A percentile compares a stretch with the other conserved stretches of the same genome.
phyloP scores from a whole-genome alignment of 306 rosid genomes.

The Lithocarpus polystachyus region DNA sequence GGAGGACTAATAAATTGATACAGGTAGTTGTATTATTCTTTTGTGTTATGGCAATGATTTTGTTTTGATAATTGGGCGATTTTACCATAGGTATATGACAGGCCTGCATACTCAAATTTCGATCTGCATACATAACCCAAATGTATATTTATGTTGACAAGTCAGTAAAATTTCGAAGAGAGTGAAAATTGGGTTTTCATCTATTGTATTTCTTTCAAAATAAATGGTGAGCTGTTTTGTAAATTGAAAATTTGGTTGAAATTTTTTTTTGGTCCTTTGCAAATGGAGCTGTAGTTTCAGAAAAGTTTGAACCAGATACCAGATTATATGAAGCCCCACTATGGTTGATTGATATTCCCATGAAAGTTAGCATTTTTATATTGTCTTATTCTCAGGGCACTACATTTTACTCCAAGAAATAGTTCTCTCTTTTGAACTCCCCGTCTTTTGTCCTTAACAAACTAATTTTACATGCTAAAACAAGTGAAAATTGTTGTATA shows the following conservation, averaged over 20 bases:
- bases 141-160: background rate
- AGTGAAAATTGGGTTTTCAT: background rate
- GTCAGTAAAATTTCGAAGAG: background rate
- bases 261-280: background rate
- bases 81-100: background rate
- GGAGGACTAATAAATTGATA: slow-evolving; percentile 28
- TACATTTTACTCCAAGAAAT: no score
- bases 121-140: background rate
- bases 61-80: background rate
- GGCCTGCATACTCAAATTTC: background rate
- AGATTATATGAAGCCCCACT: no score
- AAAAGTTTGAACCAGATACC: no score
- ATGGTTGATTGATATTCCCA: no score
- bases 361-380: no score
- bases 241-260: background rate
- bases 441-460: no score
- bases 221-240: background rate
- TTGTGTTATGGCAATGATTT: background rate
- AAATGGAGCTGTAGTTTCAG: background rate
- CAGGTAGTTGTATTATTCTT: slow-evolving; percentile 43
- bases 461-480: no score
- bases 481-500: no score
- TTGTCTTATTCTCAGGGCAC: no score
- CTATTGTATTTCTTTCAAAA: background rate
- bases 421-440: no score